Conservation (phyloP, 768 basidiomycete genomes). For the Rhizopogon sp. region DNA sequence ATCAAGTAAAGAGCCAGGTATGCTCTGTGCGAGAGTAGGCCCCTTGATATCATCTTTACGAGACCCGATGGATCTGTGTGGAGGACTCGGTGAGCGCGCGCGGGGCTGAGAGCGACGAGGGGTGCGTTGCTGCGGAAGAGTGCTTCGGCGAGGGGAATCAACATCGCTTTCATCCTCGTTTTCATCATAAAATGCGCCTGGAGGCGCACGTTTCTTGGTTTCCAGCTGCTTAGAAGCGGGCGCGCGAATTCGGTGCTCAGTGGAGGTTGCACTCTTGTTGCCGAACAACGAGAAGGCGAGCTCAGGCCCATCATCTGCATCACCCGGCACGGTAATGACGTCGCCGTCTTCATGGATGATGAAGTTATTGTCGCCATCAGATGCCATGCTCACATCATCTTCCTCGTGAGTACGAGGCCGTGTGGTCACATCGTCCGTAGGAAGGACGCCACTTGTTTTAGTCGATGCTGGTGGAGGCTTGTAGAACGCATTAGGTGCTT, state of each 20-base stretch:
- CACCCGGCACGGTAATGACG: not conserved
- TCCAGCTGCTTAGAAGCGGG: conserved; percentile 9
- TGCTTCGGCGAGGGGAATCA: conserved; percentile 8
- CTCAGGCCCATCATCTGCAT: conserved; percentile 8
- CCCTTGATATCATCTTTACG: conserved; percentile 4
- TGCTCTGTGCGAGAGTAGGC: conserved; percentile 22
- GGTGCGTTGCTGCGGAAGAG: not conserved
- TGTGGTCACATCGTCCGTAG: conserved; percentile 4
- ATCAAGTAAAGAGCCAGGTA: conserved; percentile 41
- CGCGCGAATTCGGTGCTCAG: conserved; percentile 7
- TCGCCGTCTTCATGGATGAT: conserved; percentile 2
- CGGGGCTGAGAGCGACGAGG: not conserved
- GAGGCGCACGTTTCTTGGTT: conserved; percentile 30
- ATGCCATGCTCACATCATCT: conserved; percentile 12
- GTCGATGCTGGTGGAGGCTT: conserved; percentile 36
- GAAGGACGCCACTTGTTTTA: conserved; percentile 12
- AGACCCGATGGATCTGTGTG: not conserved
- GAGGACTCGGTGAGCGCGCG: not conserved
- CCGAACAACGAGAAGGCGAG: conserved; percentile 28
- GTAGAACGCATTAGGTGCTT: conserved; percentile 63
- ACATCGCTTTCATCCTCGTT: conserved; percentile 25
- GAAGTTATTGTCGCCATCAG: conserved; percentile 4
- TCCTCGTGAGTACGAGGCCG: conserved; percentile 1
- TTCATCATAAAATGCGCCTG: conserved; percentile 44
- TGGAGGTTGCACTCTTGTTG: conserved; percentile 7